Evolutionary conservation across 2,329 filamentous ascomycete genomes (phyloP), one percentile per base, ranked within the genome.

Genomic region (Pseudogymnoascus sp.): DNA sequence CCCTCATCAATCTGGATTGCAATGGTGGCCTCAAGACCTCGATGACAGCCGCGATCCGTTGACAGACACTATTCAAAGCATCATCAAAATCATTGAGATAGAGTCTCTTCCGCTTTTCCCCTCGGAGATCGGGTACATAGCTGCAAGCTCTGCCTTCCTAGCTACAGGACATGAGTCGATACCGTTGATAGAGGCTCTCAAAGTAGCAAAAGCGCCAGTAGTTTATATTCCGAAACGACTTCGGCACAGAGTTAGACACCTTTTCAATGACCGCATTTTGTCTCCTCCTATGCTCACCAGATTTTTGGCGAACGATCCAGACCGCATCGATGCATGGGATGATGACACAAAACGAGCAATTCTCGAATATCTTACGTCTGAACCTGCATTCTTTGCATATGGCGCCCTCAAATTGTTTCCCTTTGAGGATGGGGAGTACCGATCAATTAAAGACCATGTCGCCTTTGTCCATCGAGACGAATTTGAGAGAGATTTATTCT

Each of bases 211-310:
- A 14, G 62, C 62, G 8, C 70, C 67, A 12, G 43, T 72, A 35
- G 63, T 69, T 3, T 68, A 66, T 41, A 63, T 69, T 40, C 67
- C 70, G 37, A 52, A 60, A 31, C 12, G n/a, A 1, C 63, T 68
- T 41, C 63, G 52, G 37, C 5, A 41, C 7, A 59, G 60, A 52
- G 43, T 45, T 6, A 28, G 62, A n/a, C 8, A 35, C 8, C 12
- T 66, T 33, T 70, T 69, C 61, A 43, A 37, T 4, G 35, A 37
- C 12, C 14, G 35, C 35, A 37, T 37, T 37, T 37, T 37, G 35
- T 37, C 35, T 37, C 35, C 35, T 37, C 35, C 4, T 37, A 37
- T 37, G n/a, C 35, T 37, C 35, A 37, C 35, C 35, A 37, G 2
- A 12, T 37, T 37, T 37, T 37, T 37, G 14, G 12, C 14, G 35